These are phyloP conservation scores for Tricholoma furcatifolium DNA, from an alignment of 768 basidiomycete genomes.

Conservation along the genomic window DNA sequence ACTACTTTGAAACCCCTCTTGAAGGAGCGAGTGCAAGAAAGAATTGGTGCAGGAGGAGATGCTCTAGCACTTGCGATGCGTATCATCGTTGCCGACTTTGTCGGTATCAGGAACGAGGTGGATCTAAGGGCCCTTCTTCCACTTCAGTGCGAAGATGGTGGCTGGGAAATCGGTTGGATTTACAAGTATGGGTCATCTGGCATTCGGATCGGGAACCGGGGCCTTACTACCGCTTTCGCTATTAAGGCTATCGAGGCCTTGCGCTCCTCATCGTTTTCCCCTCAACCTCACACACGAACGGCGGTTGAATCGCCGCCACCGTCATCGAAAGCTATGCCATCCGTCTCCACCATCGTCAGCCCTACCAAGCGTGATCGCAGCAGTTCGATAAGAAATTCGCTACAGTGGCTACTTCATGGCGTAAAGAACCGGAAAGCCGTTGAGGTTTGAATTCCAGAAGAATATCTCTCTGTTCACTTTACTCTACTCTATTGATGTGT, in stretches of 20 bases:
- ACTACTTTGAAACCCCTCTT: constrained; percentile 37
- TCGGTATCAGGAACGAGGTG: constrained; percentile 39
- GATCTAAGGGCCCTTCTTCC: constrained; percentile 45
- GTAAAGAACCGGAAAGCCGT: constrained; percentile 19
- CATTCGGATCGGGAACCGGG: constrained; percentile 51
- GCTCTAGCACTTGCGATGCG: constrained; percentile 59
- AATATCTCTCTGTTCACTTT: background rate
- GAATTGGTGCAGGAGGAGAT: constrained; percentile 47
- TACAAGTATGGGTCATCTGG: constrained; percentile 53
- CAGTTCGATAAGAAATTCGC: constrained; percentile 24
- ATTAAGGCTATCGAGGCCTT: constrained; percentile 45
- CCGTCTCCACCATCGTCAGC: constrained; percentile 6
- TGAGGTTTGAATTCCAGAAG: constrained; percentile 10
- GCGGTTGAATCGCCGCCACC: constrained; percentile 8
- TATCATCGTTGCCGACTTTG: constrained; percentile 40
- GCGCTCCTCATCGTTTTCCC: constrained; percentile 1
- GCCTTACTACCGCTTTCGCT: constrained; percentile 53
- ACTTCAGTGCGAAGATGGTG: constrained; percentile 54
- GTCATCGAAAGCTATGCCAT: constrained; percentile 6
- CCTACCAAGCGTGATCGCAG: constrained; percentile 17
- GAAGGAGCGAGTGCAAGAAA: constrained; percentile 46
- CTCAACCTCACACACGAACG: constrained; percentile 16
- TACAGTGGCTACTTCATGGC: constrained; percentile 28
- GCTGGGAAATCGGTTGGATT: constrained; percentile 55
- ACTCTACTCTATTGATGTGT: constrained; percentile 1